phyloP scores from a whole-genome alignment of 257 asterid species.

The Penstemon newberryi region DNA sequence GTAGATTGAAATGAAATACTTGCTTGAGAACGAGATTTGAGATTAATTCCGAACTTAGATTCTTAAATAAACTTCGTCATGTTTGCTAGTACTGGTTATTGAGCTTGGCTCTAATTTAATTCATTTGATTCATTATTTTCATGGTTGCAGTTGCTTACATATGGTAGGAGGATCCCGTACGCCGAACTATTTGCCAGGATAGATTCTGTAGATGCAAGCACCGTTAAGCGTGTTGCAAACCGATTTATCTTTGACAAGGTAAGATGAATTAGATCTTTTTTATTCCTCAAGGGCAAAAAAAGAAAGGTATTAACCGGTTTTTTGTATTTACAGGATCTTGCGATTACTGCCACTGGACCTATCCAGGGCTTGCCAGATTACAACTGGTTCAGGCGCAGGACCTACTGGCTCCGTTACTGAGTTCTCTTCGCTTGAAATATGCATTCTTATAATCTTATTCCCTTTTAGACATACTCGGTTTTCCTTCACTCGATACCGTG shows the following conservation, averaged over 20 bases:
- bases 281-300: background rate
- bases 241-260: slow-evolving; percentile 83
- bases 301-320: background rate
- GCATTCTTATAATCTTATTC: slow-evolving; percentile 21
- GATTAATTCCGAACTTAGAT: too few species aligned
- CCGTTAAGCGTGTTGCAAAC: slow-evolving; percentile 87
- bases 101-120: too few species aligned
- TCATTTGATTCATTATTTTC: background rate
- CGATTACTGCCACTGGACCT: slow-evolving; percentile 79
- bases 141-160: slow-evolving; percentile 79
- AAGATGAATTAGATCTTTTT: slow-evolving; percentile 18
- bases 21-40: too few species aligned
- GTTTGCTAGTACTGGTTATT: too few species aligned
- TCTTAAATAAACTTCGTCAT: too few species aligned
- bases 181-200: slow-evolving; percentile 92
- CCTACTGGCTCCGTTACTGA: slow-evolving; percentile 98
- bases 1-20: too few species aligned
- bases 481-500: background rate
- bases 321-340: slow-evolving; percentile 62
- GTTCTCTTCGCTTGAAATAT: slow-evolving; percentile 16
- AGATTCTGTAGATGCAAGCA: slow-evolving; percentile 79
- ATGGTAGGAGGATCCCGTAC: slow-evolving; percentile 91
- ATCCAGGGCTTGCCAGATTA: slow-evolving; percentile 84
- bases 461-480: background rate
- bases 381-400: slow-evolving; percentile 99